A percentile compares a stretch with the other conserved stretches of the same genome.
phyloP scores from a whole-genome alignment of 208 protist species.

The Leishmania lainsoni region DNA sequence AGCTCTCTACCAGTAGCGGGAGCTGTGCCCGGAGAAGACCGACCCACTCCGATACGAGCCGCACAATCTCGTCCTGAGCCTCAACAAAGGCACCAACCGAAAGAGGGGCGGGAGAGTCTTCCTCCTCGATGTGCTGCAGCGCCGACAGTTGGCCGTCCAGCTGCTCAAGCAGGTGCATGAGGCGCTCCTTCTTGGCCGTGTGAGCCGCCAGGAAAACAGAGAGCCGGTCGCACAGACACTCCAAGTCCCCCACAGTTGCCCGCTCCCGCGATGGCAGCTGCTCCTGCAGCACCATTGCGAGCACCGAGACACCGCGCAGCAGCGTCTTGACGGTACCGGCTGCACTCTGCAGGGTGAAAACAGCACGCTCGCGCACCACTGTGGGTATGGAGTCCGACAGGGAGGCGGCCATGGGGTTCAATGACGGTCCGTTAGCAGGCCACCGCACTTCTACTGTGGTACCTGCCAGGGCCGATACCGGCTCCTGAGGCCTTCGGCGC shows the following conservation, averaged over 20 bases:
- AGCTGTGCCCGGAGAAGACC: constrained; percentile 52
- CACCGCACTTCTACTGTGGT: constrained; percentile 15
- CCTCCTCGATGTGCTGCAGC: background rate
- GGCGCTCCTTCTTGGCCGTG: constrained; percentile 33
- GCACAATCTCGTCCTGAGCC: constrained; percentile 39
- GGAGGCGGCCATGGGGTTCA: background rate
- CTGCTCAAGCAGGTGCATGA: constrained; percentile 40
- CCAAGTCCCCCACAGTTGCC: constrained; percentile 50
- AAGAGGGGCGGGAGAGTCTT: background rate
- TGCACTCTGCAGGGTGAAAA: constrained; percentile 20
- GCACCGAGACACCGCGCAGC: constrained; percentile 54
- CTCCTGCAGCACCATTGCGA: constrained; percentile 65
- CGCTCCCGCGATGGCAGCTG: constrained; percentile 43
- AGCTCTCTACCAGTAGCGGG: constrained; percentile 65
- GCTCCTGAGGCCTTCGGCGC: constrained; percentile 3
- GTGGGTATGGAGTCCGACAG: background rate
- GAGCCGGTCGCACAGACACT: constrained; percentile 59
- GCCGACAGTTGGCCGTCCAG: constrained; percentile 33
- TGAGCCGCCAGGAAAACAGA: constrained; percentile 58
- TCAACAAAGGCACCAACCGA: constrained; percentile 15
- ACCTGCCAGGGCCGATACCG: background rate
- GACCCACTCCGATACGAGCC: constrained; percentile 52
- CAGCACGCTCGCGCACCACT: constrained; percentile 23
- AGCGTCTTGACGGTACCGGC: constrained; percentile 44
- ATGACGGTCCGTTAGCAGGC: background rate